Conservation (phyloP, 208 protist species). For the Borovskyia barvae region DNA sequence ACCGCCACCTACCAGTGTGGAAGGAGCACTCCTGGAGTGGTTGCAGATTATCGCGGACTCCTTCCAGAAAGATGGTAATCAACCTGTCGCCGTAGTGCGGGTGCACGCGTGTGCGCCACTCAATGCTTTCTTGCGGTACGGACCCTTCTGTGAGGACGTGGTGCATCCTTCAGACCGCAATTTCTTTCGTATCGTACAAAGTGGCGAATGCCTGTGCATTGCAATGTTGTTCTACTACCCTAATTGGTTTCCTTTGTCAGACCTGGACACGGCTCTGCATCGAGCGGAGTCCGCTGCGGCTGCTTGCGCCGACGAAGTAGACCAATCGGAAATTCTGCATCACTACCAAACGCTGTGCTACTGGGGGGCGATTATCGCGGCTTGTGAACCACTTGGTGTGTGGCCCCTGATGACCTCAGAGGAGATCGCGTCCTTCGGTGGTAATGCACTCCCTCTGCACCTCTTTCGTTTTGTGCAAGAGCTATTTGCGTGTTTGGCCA, state of each 20-base stretch:
- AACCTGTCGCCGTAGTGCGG: not conserved
- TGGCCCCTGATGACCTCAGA: slow-evolving; percentile 36
- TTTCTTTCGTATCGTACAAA: slow-evolving; percentile 30
- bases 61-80: not conserved
- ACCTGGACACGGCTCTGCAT: slow-evolving; percentile 6
- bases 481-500: slow-evolving; percentile 68
- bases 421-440: slow-evolving; percentile 47
- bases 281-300: too few species aligned
- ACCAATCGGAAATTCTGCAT: not conserved
- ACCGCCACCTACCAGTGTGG: slow-evolving; percentile 15
- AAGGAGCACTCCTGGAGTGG: slow-evolving; percentile 25
- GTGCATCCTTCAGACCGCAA: slow-evolving; percentile 19
- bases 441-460: slow-evolving; percentile 61
- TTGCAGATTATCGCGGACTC: slow-evolving; percentile 21
- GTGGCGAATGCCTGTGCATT: slow-evolving; percentile 40
- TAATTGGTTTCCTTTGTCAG: slow-evolving; percentile 27
- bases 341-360: slow-evolving; percentile 15
- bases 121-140: slow-evolving; percentile 6
- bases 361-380: slow-evolving; percentile 26
- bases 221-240: slow-evolving; percentile 62
- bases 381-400: slow-evolving; percentile 38
- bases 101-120: slow-evolving; percentile 3
- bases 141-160: slow-evolving; percentile 19
- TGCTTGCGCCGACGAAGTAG: not conserved
- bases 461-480: slow-evolving; percentile 64